Evolutionary conservation across 2,329 filamentous ascomycete genomes (phyloP).

Genomic region (Blastomyces percursus): DNA sequence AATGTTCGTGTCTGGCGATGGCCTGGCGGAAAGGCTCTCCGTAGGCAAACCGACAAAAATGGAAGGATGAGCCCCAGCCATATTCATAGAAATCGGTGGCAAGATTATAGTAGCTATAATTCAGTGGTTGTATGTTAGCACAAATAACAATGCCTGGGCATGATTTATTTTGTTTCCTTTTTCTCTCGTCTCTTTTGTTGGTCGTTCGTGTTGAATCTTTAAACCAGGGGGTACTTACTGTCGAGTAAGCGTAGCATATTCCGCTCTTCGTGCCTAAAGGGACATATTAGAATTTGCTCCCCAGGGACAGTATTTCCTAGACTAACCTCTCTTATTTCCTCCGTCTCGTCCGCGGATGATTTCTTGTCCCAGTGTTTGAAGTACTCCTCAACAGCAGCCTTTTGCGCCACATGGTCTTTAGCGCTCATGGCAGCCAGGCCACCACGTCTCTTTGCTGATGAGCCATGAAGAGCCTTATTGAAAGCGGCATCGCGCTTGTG

Average conservation of each 20-base stretch:
- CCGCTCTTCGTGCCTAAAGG: constrained; percentile 59
- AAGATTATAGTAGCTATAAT: constrained; percentile 77
- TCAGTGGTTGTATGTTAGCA: constrained; percentile 4
- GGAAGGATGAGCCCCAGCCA: constrained; percentile 91
- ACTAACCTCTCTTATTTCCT: constrained; percentile 61
- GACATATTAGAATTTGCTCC: constrained; percentile 1
- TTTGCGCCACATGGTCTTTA: constrained; percentile 70
- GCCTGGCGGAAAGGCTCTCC: constrained; percentile 83
- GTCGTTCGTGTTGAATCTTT: neutral
- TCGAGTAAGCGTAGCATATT: constrained; percentile 87
- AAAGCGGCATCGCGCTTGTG: constrained; percentile 78
- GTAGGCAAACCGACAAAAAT: constrained; percentile 87
- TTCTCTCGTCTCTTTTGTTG: neutral
- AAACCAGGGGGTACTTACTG: constrained; percentile 50
- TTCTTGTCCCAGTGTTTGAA: constrained; percentile 97
- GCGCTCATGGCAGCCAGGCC: constrained; percentile 73
- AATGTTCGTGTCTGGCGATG: constrained; percentile 95
- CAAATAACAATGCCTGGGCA: neutral
- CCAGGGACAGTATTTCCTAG: neutral
- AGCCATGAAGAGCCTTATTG: constrained; percentile 76
- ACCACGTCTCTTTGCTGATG: constrained; percentile 57
- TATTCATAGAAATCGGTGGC: constrained; percentile 96
- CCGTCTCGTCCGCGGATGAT: constrained; percentile 64
- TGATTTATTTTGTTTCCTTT: neutral
- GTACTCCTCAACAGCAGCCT: constrained; percentile 78